Evolutionary conservation across 192 early-diverging fungal species (phyloP).

Genomic region (Podila epigama): DNA sequence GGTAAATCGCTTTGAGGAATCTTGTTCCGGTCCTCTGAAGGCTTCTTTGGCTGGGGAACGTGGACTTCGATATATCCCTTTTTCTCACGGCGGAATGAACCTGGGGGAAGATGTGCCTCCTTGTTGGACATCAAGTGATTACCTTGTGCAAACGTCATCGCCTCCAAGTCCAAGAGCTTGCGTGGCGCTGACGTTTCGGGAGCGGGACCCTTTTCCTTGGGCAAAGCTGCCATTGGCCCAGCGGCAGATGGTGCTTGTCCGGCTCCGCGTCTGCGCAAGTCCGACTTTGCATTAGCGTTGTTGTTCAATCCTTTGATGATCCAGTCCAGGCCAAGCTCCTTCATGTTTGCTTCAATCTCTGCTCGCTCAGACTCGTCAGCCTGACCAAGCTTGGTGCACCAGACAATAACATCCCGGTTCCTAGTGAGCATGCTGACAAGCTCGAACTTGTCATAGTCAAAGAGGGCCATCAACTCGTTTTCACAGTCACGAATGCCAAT

Average conservation of each 20-base stretch:
- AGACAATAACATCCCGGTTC: conserved; percentile 90
- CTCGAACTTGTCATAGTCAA: conserved; percentile 97
- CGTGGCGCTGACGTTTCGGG: conserved; percentile 62
- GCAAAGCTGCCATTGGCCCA: conserved; percentile 46
- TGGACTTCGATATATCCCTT: conserved; percentile 95
- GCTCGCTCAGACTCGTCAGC: conserved; percentile 67
- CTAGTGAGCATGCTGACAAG: conserved; percentile 87
- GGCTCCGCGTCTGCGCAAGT: conserved; percentile 60
- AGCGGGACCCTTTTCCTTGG: conserved; percentile 58
- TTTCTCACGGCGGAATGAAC: conserved; percentile 89
- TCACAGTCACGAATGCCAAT: conserved; percentile 85
- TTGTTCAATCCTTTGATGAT: conserved; percentile 77
- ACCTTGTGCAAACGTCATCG: conserved; percentile 90
- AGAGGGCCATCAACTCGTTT: conserved; percentile 95
- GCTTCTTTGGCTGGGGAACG: conserved; percentile 87
- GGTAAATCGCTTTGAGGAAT: conserved; percentile 76
- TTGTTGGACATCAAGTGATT: conserved; percentile 99
- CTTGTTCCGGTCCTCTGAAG: conserved; percentile 70
- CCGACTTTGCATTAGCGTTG: conserved; percentile 32
- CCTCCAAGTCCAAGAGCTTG: conserved; percentile 80
- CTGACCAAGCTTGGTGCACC: conserved; percentile 87
- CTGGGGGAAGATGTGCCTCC: conserved; percentile 88
- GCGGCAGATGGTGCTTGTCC: conserved; percentile 61
- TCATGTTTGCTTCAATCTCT: conserved; percentile 73
- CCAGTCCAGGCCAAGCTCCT: conserved; percentile 67